Base-by-base conservation (phyloP, 164 flowering plant genomes). In the Chimonanthus praecox region DNA sequence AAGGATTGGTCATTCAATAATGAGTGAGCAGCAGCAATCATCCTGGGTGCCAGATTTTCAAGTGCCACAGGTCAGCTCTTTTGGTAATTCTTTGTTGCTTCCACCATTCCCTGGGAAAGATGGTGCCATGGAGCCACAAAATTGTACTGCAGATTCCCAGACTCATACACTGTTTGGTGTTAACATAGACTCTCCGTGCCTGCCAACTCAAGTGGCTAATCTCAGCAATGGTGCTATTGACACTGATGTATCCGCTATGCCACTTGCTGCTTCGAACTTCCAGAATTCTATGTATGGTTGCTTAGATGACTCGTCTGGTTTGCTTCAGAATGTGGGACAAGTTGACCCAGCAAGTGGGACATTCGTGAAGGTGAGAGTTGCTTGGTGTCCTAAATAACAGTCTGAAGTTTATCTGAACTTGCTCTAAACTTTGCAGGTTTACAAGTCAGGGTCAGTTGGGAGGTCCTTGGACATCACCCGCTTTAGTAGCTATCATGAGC, bases 401-500 rank as follows among this genome's bases (percentile, higher is more conserved):
- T n/a, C 2, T 65, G 64, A 46, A 60, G 33, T 33, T 33, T 69
- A 50, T 21, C 48, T 49, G 15, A 13, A 61, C 7, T 60, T 72
- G 67, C 72, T 61, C 76, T 13, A 16, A 33, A 72, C 72, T 75
- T 8, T 82, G 72, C 82, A 94, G 98, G 95, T 91, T 62, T 88
- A 94, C 82, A 94, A 94, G 75, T 79, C 92, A 20, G 97, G 97
- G 16, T 85, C 86, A 11, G 88, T 90, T 69, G 98, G 97, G 81
- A 84, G 97, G 78, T 88, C 92, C 60, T 75, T 94, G 70, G 97
- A 94, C 85, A 90, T 94, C 71, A 78, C 85, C 83, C 87, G 83
- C 79, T 91, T 90, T 84, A 88, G 87, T 87, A 89, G 98, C 89
- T 94, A 94, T 51, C 74, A 82, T 77, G 94, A 91, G 89, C 88